These are phyloP conservation scores for Kluyveromyces siamensis DNA, from an alignment of 805 yeast species.

Conservation along the genomic window DNA sequence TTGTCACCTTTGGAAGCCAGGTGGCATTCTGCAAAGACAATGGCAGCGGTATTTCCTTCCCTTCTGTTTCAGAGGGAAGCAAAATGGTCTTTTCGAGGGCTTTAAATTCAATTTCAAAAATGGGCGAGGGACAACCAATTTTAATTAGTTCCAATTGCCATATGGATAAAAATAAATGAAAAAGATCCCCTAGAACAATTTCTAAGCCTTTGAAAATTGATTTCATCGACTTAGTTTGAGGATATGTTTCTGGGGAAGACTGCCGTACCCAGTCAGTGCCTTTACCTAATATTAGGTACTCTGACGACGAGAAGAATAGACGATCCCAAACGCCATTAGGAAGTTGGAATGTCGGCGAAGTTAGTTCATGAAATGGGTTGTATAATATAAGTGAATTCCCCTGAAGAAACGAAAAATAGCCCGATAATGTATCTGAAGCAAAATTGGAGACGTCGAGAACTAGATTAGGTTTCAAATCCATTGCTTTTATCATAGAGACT, in stretches of 20 bases:
- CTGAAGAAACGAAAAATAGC: slow-evolving; percentile 10
- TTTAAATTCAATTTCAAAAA: slow-evolving; percentile 6
- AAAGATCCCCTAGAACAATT: slow-evolving; percentile 1
- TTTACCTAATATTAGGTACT: slow-evolving; percentile 19
- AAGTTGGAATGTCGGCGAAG: slow-evolving; percentile 32
- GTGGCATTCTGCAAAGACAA: not conserved
- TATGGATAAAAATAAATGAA: slow-evolving; percentile 10
- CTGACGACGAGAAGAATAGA: slow-evolving; percentile 36
- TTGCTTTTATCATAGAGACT: slow-evolving; percentile 5
- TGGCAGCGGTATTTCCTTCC: not conserved
- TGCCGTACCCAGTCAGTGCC: not conserved
- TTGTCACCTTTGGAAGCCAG: slow-evolving; percentile 46
- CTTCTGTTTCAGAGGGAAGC: slow-evolving; percentile 13
- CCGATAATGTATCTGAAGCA: slow-evolving; percentile 7
- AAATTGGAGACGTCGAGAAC: slow-evolving; percentile 6
- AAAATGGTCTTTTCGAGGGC: slow-evolving; percentile 14
- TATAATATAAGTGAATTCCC: slow-evolving; percentile 27
- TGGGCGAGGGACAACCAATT: slow-evolving; percentile 2
- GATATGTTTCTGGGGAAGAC: not conserved
- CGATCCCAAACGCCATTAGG: slow-evolving; percentile 33
- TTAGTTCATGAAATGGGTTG: slow-evolving; percentile 23
- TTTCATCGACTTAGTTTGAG: not conserved
- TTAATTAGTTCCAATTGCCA: slow-evolving; percentile 13
- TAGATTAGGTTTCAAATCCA: slow-evolving; percentile 6
- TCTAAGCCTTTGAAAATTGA: not conserved